Conservation (phyloP, 2,329 filamentous ascomycete genomes). For the Claviceps fusiformis region DNA sequence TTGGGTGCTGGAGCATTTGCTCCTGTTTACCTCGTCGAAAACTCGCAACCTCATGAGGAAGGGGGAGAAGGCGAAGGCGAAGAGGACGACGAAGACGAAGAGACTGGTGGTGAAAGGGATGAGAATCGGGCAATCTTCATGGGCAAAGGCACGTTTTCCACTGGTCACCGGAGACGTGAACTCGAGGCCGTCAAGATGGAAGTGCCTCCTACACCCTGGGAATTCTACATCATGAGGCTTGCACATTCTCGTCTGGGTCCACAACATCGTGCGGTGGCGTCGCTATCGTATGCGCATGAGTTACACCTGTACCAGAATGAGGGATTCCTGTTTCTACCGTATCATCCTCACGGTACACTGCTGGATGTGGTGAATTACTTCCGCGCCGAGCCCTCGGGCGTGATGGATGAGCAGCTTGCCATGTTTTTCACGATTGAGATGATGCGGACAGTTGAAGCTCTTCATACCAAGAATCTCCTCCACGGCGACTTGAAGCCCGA, state of each 20-base stretch:
- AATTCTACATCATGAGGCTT: slow-evolving; percentile 89
- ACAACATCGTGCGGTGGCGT: slow-evolving; percentile 57
- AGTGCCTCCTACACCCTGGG: slow-evolving; percentile 76
- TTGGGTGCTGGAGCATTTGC: slow-evolving; percentile 90
- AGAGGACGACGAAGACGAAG: slow-evolving; percentile 23
- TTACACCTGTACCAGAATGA: slow-evolving; percentile 87
- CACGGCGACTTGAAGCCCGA: slow-evolving; percentile 94
- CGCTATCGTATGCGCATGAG: slow-evolving; percentile 72
- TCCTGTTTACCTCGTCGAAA: slow-evolving; percentile 84
- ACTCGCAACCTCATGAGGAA: slow-evolving; percentile 38
- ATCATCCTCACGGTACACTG: slow-evolving; percentile 76
- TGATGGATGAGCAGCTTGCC: slow-evolving; percentile 79
- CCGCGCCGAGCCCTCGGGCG: slow-evolving; percentile 53
- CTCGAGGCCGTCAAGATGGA: slow-evolving; percentile 94
- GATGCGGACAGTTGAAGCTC: slow-evolving; percentile 73
- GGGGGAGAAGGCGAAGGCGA: too few species aligned
- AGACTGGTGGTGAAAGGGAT: slow-evolving; percentile 28
- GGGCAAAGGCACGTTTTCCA: slow-evolving; percentile 48
- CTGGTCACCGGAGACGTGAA: slow-evolving; percentile 35
- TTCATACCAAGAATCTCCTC: slow-evolving; percentile 67
- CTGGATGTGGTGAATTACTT: slow-evolving; percentile 90
- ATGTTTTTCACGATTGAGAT: slow-evolving; percentile 96
- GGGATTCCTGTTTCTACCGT: slow-evolving; percentile 78
- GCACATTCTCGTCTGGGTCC: slow-evolving; percentile 64
- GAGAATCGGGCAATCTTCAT: slow-evolving; percentile 28